phyloP scores from a whole-genome alignment of 352 stramenopile genomes.

The Pythium volutum region DNA sequence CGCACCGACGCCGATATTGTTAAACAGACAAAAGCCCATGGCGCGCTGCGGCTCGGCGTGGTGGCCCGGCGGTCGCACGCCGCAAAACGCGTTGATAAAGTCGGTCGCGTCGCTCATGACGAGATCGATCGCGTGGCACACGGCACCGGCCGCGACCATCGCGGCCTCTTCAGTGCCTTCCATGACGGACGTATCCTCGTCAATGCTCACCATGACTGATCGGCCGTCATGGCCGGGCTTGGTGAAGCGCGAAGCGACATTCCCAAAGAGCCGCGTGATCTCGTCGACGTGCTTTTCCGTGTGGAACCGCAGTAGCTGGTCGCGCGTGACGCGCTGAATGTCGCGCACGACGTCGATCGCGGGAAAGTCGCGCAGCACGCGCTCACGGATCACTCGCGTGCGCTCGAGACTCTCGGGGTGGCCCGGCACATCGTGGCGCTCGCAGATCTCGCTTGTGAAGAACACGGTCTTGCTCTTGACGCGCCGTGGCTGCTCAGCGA shows the following conservation, averaged over 20 bases:
- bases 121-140: constrained; percentile 41
- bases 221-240: background rate
- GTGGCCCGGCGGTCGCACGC: constrained; percentile 79
- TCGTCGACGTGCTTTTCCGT: constrained; percentile 28
- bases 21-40: constrained; percentile 88
- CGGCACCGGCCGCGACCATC: constrained; percentile 30
- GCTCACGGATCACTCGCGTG: constrained; percentile 28
- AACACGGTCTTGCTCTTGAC: constrained; percentile 16
- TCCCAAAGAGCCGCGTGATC: constrained; percentile 25
- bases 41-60: constrained; percentile 65
- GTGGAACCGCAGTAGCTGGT: constrained; percentile 39
- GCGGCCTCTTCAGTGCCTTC: constrained; percentile 31
- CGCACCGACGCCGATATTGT: constrained; percentile 83
- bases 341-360: constrained; percentile 20
- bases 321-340: constrained; percentile 21
- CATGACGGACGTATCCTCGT: constrained; percentile 38
- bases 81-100: constrained; percentile 41
- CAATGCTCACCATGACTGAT: constrained; percentile 22
- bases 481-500: background rate
- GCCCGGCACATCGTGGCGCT: constrained; percentile 25
- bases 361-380: constrained; percentile 30
- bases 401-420: constrained; percentile 34
- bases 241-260: constrained; percentile 1
- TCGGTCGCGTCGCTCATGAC: constrained; percentile 29
- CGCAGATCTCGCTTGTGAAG: constrained; percentile 30